These are phyloP conservation scores for Boletellus dicymbophilus DNA, from an alignment of 1,284 basidiomycete genomes.

Conservation along the genomic window DNA sequence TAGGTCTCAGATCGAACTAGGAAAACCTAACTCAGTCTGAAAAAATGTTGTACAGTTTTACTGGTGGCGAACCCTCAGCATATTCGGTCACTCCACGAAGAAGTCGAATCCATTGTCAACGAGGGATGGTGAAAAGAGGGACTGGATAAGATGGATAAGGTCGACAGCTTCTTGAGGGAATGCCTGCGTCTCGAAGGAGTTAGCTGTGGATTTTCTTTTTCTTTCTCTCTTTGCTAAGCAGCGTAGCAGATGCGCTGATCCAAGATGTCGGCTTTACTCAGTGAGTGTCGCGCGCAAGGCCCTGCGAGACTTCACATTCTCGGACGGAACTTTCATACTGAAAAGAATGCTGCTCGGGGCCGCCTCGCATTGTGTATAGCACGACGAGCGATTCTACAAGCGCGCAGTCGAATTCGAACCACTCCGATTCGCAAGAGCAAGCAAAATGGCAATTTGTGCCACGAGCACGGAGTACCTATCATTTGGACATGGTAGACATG, in stretches of 20 bases:
- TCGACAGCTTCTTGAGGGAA: constrained; percentile 50
- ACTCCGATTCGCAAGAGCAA: constrained; percentile 29
- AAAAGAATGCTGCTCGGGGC: constrained; percentile 34
- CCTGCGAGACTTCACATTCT: constrained; percentile 40
- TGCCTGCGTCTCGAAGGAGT: constrained; percentile 35
- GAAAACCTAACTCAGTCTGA: not conserved
- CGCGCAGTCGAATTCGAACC: constrained; percentile 29
- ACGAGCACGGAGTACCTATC: constrained; percentile 2
- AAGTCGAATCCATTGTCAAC: constrained; percentile 34
- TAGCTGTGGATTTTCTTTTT: constrained; percentile 22
- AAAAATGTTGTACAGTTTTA: constrained; percentile 25
- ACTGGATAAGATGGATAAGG: constrained; percentile 40
- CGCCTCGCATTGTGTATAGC: constrained; percentile 25
- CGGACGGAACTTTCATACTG: constrained; percentile 43
- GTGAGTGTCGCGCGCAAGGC: constrained; percentile 35
- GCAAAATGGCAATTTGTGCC: constrained; percentile 18
- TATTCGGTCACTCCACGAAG: constrained; percentile 9
- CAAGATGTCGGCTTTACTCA: constrained; percentile 12
- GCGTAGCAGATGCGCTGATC: not conserved
- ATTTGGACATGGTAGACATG: constrained; percentile 14
- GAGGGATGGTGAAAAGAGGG: constrained; percentile 45
- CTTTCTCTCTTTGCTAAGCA: no score
- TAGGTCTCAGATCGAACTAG: not conserved
- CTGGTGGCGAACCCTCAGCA: constrained; percentile 39
- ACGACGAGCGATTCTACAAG: constrained; percentile 24